Percentiles rank a stretch among this genome's conserved stretches.
These are phyloP conservation scores for Curvularia sp. DNA, from an alignment of 2,329 filamentous ascomycete genomes.

Conservation along the genomic window DNA sequence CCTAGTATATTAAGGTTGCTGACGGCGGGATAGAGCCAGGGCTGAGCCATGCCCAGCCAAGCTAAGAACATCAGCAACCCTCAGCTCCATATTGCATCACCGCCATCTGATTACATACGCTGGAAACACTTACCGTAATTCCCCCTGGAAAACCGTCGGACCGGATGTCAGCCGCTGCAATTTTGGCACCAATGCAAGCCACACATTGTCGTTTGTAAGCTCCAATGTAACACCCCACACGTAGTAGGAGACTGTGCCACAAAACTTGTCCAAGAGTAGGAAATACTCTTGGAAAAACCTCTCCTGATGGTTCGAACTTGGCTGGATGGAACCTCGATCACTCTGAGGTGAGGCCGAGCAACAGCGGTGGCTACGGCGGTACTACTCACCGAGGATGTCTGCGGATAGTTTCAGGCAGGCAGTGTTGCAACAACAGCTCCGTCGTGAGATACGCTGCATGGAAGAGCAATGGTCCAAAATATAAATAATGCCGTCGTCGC, in stretches of 20 bases:
- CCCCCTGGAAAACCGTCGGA: no score
- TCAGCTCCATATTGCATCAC: conserved; percentile 1
- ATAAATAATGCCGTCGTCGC: conserved; percentile 11
- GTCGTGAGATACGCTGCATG: background rate
- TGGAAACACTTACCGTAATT: background rate
- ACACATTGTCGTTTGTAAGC: background rate
- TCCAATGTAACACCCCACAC: conserved; percentile 1
- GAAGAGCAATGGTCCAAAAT: background rate
- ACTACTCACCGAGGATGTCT: conserved; percentile 5
- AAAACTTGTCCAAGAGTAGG: conserved; percentile 4
- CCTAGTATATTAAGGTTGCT: background rate
- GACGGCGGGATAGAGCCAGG: background rate
- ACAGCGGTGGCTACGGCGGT: conserved; percentile 6
- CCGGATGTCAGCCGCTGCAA: background rate
- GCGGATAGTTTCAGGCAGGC: conserved; percentile 10
- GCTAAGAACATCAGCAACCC: conserved; percentile 5
- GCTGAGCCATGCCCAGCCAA: conserved; percentile 1
- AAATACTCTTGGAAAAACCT: background rate
- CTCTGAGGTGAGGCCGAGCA: conserved; percentile 7
- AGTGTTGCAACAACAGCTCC: background rate
- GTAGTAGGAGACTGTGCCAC: conserved; percentile 5
- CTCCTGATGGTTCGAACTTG: background rate
- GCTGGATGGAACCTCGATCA: background rate
- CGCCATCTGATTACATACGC: background rate
- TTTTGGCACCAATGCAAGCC: background rate